Base-by-base conservation (phyloP, 164 flowering plant species). In the Aristolochia californica region DNA sequence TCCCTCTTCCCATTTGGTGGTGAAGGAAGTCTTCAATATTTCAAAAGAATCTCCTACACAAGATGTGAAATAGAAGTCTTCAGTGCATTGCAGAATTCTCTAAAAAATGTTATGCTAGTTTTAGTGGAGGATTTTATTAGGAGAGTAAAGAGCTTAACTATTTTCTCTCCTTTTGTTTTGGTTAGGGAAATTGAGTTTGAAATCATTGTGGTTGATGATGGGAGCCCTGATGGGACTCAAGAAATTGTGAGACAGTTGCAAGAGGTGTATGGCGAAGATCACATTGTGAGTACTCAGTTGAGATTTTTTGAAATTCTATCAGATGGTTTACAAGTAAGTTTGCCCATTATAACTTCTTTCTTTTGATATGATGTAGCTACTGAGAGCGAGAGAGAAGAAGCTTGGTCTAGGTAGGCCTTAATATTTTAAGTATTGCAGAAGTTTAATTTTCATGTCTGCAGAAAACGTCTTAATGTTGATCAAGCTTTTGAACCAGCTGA, bases 351-450 rank as follows among this genome's bases (percentile, higher is more conserved):
- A 28, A 45, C 12, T 45, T 57, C 56, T 58, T 43, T 25, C n/a
- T 62, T 43, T n/a, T n/a, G 22, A 57, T 9, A 7, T 62, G 17
- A 49, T 76, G 74, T 86, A 94, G 99, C 69, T 94, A 24, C 68
- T 94, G 60, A 78, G 95, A 77, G 82, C 96, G 43, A 78, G 99
- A 64, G 78, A 95, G 3, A 84, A 64, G 83, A 94, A 94, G 80
- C 96, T 94, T 67, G 99, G 99, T 10, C 72, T 94, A 75, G 99
- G 99, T 87, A 5, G 18, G 24, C 45, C 23, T 25, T 22, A 21
- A 14, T 30, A 16, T n/a, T 59, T 34, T 48, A 13, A n/a, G 7
- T 48, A 16, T 17, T 48, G 2, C 2, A n/a, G 22, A 48, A 48
- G 51, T 8, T 48, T n/a, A 34, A 34, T 34, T 34, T 34, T 34